Evolutionary conservation across 306 rosid species (phyloP), one percentile per base, ranked within the genome.

Genomic region (Trichosanthes truncata): DNA sequence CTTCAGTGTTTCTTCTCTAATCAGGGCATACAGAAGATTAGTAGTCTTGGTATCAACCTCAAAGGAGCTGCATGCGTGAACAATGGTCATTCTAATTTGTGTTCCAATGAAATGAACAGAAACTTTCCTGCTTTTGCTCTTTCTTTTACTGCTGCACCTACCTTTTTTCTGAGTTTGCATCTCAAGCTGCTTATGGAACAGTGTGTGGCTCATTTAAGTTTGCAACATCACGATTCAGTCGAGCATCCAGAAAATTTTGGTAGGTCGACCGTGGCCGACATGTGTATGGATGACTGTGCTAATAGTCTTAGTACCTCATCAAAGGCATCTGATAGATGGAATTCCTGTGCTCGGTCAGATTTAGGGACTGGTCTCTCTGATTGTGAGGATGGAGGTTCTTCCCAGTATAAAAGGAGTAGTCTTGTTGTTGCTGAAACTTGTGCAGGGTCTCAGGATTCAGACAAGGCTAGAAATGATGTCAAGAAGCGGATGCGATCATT

Each of bases 101-200:
- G 31, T 86, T 56, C 82, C 74, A 87, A 84, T 78, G 81, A 82
- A 81, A 84, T 80, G 56, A 57, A 13, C 29, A 74, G 80, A 81
- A 89, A 86, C 79, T 87, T 90, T 84, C 91, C 90, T 78, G 89
- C 94, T 18, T 87, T 91, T 82, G 83, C 94, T 80, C 94, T 91
- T 84, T 86, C 92, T 81, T 90, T 89, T 85, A 83, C 94, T 69
- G 96, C 99, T 65, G 93, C 96, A 3, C 97, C 99, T 56, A 80
- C 94, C 26, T 93, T 89, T 85, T 91, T 93, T 81, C 82, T 96
- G 79, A 81, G 89, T 81, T 83, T 96, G 91, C 99, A 93, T 85
- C 94, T 89, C 78, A 87, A 89, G 88, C 87, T 89, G 84, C 89
- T 96, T 63, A 87, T 96, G 92, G 90, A 91, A 83, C 89, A 72